Conservation (phyloP, 176 grass and related monocot genomes). For the Oryza longistaminata region DNA sequence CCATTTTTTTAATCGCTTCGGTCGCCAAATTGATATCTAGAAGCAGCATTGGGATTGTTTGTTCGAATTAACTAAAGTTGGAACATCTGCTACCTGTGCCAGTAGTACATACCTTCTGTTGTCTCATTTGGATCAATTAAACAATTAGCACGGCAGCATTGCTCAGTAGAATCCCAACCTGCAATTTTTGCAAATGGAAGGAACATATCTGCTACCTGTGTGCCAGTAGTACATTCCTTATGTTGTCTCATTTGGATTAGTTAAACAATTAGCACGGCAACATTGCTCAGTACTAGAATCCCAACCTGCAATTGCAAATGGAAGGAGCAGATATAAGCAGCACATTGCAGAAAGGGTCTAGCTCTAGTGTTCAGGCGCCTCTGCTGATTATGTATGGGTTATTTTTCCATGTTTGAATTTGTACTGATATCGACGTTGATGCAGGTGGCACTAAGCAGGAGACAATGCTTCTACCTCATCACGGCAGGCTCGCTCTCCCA, state of each 20-base stretch:
- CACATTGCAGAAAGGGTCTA: background rate
- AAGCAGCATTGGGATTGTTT: constrained; percentile 3
- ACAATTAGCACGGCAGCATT: background rate
- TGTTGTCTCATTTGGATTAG: background rate
- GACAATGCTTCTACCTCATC: constrained; percentile 81
- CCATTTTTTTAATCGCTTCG: background rate
- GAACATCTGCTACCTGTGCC: background rate
- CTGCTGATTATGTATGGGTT: background rate
- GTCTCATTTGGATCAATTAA: background rate
- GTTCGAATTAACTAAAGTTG: background rate
- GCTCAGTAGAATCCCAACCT: background rate
- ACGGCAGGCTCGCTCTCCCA: constrained; percentile 84
- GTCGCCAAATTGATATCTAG: background rate
- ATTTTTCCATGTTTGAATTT: constrained; percentile 32
- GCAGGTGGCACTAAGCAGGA: constrained; percentile 64
- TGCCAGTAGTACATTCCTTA: background rate
- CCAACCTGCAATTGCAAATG: background rate
- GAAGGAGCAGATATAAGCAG: background rate
- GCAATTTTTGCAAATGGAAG: background rate
- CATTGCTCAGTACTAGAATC: background rate
- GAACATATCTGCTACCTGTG: background rate
- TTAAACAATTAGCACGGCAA: background rate
- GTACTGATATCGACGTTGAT: constrained; percentile 8
- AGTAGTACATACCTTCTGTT: background rate
- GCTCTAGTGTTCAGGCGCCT: background rate